These are phyloP conservation scores for Globisporangium radiosum DNA, from an alignment of 352 stramenopile genomes.

Conservation along the genomic window DNA sequence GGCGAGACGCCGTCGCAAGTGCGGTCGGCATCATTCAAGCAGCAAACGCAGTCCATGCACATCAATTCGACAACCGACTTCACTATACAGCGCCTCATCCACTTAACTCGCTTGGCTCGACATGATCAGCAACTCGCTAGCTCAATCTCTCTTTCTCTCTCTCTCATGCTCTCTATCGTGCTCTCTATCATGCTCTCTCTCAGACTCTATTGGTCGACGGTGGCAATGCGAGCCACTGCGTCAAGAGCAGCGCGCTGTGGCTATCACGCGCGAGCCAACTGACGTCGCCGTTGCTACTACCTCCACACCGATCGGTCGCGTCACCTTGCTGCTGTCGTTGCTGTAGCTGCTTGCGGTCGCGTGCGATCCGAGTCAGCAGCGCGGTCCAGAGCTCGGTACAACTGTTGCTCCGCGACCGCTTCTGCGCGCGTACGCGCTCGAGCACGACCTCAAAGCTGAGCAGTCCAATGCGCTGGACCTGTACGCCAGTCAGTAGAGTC, in stretches of 20 bases:
- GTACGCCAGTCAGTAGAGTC: background rate
- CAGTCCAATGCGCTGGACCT: slow-evolving; percentile 42
- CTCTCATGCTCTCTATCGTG: too few species aligned
- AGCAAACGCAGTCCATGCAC: too few species aligned
- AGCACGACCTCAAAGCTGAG: slow-evolving; percentile 31
- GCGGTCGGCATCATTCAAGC: too few species aligned
- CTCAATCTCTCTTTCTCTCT: too few species aligned
- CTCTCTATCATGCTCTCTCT: background rate
- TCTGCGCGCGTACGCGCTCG: slow-evolving; percentile 10
- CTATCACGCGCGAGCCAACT: slow-evolving; percentile 22
- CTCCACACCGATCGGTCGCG: too few species aligned
- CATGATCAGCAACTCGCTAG: too few species aligned
- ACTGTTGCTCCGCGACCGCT: slow-evolving; percentile 7
- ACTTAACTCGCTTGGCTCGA: too few species aligned
- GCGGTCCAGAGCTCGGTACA: background rate
- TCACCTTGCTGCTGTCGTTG: slow-evolving; percentile 20
- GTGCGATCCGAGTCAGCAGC: slow-evolving; percentile 2
- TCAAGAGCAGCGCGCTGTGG: slow-evolving; percentile 18
- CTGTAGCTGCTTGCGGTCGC: background rate
- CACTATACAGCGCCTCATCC: too few species aligned
- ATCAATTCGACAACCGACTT: too few species aligned
- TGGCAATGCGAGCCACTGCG: background rate
- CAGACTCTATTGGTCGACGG: background rate
- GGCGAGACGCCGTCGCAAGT: too few species aligned
- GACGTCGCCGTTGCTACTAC: background rate